Conservation (phyloP, 2,329 filamentous ascomycete species). For the Stenocarpella maydis region DNA sequence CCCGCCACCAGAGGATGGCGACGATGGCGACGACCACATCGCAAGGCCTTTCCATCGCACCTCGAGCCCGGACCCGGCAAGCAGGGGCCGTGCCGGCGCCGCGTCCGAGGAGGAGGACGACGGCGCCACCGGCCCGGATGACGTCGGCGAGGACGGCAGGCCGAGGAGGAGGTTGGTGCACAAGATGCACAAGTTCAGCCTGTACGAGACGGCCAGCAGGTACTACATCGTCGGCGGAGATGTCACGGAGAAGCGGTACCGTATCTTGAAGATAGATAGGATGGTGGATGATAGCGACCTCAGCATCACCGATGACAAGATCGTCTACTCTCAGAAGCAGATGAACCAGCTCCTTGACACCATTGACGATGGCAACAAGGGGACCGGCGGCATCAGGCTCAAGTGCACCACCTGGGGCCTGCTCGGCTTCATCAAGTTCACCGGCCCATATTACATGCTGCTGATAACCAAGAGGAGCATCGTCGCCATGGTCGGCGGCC, state of each 20-base stretch:
- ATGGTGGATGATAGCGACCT: conserved; percentile 82
- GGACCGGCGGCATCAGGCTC: conserved; percentile 86
- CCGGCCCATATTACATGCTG: conserved; percentile 96
- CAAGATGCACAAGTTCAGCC: conserved; percentile 95
- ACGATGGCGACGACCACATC: conserved; percentile 67
- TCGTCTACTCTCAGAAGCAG: conserved; percentile 89
- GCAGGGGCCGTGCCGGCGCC: conserved; percentile 39
- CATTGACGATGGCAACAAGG: conserved; percentile 94
- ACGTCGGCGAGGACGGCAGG: conserved; percentile 43
- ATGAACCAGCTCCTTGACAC: conserved; percentile 93
- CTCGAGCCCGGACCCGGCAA: conserved; percentile 57
- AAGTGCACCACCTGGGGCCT: conserved; percentile 93
- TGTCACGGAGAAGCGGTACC: conserved; percentile 85
- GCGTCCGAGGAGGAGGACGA: conserved; percentile 39
- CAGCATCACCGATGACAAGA: conserved; percentile 91
- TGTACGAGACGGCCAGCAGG: conserved; percentile 92
- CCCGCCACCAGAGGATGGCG: conserved; percentile 49
- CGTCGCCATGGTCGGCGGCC: conserved; percentile 93
- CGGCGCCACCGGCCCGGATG: conserved; percentile 40
- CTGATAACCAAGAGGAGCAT: conserved; percentile 95
- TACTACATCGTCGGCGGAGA: conserved; percentile 97
- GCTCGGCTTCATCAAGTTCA: conserved; percentile 94
- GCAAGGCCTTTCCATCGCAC: conserved; percentile 66
- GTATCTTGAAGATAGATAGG: conserved; percentile 93
- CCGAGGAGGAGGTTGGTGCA: conserved; percentile 52